Evolutionary conservation across 768 basidiomycete species (phyloP).

Genomic region (Royoungia palumana): DNA sequence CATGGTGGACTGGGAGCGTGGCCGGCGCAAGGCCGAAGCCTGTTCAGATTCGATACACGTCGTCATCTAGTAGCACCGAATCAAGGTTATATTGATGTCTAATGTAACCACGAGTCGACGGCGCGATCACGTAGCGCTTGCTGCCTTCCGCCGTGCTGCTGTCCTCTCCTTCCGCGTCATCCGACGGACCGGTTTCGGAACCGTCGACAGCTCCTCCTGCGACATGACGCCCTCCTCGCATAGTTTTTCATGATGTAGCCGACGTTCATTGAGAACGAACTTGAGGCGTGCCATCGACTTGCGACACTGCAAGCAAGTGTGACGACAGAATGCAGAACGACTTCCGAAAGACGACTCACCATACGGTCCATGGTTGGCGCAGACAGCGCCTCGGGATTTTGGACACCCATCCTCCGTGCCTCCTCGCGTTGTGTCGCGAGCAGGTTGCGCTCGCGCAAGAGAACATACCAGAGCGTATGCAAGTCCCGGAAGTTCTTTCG

Average conservation of each 20-base stretch:
- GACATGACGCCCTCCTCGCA: constrained; percentile 16
- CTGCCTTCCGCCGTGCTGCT: constrained; percentile 14
- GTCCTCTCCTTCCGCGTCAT: constrained; percentile 23
- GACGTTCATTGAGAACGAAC: constrained; percentile 84
- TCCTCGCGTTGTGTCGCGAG: constrained; percentile 86
- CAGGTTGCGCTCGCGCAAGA: constrained; percentile 85
- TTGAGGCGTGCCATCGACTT: constrained; percentile 99
- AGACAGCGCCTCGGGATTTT: constrained; percentile 25
- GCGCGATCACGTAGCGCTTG: constrained; percentile 2
- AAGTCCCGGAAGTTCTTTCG: constrained; percentile 90
- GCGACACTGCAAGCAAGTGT: constrained; percentile 55
- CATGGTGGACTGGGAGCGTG: constrained; percentile 64
- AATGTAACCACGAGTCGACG: constrained; percentile 1
- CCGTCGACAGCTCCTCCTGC: constrained; percentile 15
- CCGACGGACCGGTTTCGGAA: constrained; percentile 9
- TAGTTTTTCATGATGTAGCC: constrained; percentile 66
- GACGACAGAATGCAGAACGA: not conserved
- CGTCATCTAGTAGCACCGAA: no score
- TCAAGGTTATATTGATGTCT: constrained; percentile 7
- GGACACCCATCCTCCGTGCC: constrained; percentile 56
- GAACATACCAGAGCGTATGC: constrained; percentile 92
- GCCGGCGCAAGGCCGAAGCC: constrained; percentile 13
- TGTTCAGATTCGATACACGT: constrained; percentile 8
- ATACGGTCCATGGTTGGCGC: constrained; percentile 38
- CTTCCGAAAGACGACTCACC: constrained; percentile 32